phyloP scores from a whole-genome alignment of 192 early-diverging fungal species.

The Backusella morwellensis region DNA sequence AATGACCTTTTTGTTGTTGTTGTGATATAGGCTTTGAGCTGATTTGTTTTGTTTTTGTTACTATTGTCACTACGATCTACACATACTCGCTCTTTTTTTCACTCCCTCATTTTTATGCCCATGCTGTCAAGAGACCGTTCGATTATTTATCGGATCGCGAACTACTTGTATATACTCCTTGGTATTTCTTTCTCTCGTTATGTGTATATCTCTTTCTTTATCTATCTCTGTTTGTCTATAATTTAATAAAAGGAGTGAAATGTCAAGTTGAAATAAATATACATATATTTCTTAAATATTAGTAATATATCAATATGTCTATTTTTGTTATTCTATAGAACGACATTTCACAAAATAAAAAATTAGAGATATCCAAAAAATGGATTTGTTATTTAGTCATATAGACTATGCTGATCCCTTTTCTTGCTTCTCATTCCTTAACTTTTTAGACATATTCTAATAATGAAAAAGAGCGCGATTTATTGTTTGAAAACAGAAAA shows the following conservation, averaged over 20 bases:
- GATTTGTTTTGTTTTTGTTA: not conserved
- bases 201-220: not conserved
- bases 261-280: not conserved
- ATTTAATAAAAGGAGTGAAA: not conserved
- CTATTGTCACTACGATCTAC: conserved; percentile 3
- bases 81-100: not conserved
- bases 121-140: conserved; percentile 8
- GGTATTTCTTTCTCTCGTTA: not conserved
- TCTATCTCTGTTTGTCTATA: not conserved
- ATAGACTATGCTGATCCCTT: not conserved
- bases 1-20: not conserved
- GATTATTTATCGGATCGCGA: not conserved
- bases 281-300: not conserved
- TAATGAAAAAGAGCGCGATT: conserved; percentile 10
- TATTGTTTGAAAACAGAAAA: not conserved
- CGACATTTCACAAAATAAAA: not conserved
- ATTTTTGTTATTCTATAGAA: not conserved
- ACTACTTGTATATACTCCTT: not conserved
- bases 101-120: not conserved
- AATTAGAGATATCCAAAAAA: not conserved
- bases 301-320: not conserved
- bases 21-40: not conserved
- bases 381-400: not conserved
- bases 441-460: not conserved
- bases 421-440: not conserved